These are phyloP conservation scores for Didymella glomerata DNA, from an alignment of 2,329 filamentous ascomycete genomes.

Conservation along the genomic window DNA sequence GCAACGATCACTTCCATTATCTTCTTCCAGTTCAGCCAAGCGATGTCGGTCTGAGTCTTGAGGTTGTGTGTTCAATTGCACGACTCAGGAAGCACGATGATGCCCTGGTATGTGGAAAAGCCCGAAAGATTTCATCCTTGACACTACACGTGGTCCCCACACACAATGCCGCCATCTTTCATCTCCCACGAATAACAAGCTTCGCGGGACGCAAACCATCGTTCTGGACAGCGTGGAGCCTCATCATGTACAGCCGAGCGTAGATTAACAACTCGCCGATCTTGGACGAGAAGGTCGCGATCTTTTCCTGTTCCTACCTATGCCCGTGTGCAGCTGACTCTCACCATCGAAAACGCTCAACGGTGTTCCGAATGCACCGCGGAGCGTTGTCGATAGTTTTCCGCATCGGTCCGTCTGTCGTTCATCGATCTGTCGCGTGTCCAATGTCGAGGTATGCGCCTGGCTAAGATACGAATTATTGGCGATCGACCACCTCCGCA, in stretches of 20 bases:
- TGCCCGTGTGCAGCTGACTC: constrained; percentile 29
- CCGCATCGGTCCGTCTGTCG: constrained; percentile 3
- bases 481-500: constrained; percentile 29
- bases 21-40: not conserved
- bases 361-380: not conserved
- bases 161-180: constrained; percentile 5
- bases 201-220: constrained; percentile 2
- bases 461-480: constrained; percentile 20
- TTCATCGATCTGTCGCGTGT: constrained; percentile 11
- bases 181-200: constrained; percentile 18
- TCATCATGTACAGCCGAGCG: not conserved
- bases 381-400: not conserved
- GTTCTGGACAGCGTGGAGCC: constrained; percentile 9
- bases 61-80: constrained; percentile 4
- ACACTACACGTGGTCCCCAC: constrained; percentile 16
- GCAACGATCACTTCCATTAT: constrained; percentile 4
- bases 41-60: constrained; percentile 9
- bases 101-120: constrained; percentile 3
- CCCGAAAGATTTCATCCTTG: constrained; percentile 16
- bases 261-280: constrained; percentile 14
- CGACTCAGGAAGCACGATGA: constrained; percentile 8
- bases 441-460: constrained; percentile 11
- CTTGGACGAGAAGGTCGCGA: constrained; percentile 7
- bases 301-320: constrained; percentile 27
- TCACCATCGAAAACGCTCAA: not conserved